Evolutionary conservation across 2,329 filamentous ascomycete genomes (phyloP), one percentile per base, ranked within the genome.

Genomic region (Blumeria hordei): DNA sequence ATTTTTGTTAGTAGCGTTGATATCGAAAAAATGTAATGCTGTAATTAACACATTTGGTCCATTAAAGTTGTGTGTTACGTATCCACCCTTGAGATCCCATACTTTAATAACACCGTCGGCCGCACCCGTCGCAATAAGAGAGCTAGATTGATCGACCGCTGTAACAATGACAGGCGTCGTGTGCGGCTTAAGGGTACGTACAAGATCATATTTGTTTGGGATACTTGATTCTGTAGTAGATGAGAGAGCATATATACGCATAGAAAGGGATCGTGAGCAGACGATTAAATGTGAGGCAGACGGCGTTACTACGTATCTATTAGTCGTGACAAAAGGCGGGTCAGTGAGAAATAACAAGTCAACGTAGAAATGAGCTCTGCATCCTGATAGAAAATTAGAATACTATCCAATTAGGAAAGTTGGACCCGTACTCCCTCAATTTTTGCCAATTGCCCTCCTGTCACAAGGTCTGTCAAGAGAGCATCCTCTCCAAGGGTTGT

Each of bases 81-180:
- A 96, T 21, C 92, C 92, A 47, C 82, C 86, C 53, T 75, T 74
- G 57, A 98, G 87, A 68, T 98, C 92, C 90, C 90, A 98, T 54
- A 98, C 82, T 68, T 98, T 98, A 62, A 96, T 85, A 0, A 84
- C 78, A 28, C 92, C 92, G 65, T 98, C 92, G 3, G 92, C 88
- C 52, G 85, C 86, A 59, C 93, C 92, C 14, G 90, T 96, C 14
- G 88, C 92, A 45, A 98, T 74, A 11, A 98, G 72, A 1, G 90
- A 94, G 63, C 88, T 84, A 1, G 88, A 94, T 55, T 78, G 75
- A 66, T 98, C 92, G 58, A 92, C 80, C 0, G 86, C 81, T 12
- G 90, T 73, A 8, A 90, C 86, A 1, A 94, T 81, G 1, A 96
- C 88, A 0, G 93, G 92, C 2, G 90, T 88, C 0, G 80, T 76